phyloP scores from a whole-genome alignment of 2,329 filamentous ascomycete genomes.

The Claviceps sp. region DNA sequence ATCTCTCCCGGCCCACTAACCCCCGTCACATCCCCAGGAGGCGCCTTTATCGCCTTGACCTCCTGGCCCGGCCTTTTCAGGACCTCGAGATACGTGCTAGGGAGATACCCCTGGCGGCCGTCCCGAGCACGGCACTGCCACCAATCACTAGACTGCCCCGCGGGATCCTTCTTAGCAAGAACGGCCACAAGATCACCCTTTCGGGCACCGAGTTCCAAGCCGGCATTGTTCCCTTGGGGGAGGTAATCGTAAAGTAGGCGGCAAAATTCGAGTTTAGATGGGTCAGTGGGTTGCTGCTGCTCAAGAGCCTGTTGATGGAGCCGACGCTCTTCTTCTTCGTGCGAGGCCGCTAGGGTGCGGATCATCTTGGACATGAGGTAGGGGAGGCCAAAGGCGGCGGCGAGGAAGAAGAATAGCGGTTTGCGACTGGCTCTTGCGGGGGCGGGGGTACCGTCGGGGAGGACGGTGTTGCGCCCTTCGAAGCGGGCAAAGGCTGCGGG shows the following conservation, averaged over 20 bases:
- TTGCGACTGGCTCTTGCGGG: conserved; percentile 75
- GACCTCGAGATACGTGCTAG: conserved; percentile 79
- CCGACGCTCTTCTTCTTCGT: conserved; percentile 66
- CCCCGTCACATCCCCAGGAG: conserved; percentile 33
- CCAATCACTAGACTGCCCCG: conserved; percentile 90
- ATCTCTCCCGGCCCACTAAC: conserved; percentile 28
- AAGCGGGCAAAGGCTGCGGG: conserved; percentile 86
- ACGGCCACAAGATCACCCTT: conserved; percentile 95
- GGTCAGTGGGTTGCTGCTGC: conserved; percentile 53
- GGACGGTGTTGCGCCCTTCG: conserved; percentile 48
- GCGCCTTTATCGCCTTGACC: conserved; percentile 38
- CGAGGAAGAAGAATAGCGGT: conserved; percentile 87
- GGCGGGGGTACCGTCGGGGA: conserved; percentile 49
- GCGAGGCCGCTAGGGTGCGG: conserved; percentile 64
- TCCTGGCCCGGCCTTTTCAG: conserved; percentile 39
- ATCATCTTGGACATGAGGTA: conserved; percentile 98
- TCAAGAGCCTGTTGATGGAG: conserved; percentile 38
- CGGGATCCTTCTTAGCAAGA: conserved; percentile 79
- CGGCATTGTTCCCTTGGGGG: conserved; percentile 50
- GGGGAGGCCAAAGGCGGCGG: conserved; percentile 87
- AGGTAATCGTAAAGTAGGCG: conserved; percentile 89
- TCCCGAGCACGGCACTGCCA: conserved; percentile 90
- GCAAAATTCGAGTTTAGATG: conserved; percentile 90
- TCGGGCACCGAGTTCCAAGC: conserved; percentile 77
- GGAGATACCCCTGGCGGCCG: conserved; percentile 81